These are phyloP conservation scores for Globisporangium sylvaticum DNA, from an alignment of 352 stramenopile species.

Conservation along the genomic window DNA sequence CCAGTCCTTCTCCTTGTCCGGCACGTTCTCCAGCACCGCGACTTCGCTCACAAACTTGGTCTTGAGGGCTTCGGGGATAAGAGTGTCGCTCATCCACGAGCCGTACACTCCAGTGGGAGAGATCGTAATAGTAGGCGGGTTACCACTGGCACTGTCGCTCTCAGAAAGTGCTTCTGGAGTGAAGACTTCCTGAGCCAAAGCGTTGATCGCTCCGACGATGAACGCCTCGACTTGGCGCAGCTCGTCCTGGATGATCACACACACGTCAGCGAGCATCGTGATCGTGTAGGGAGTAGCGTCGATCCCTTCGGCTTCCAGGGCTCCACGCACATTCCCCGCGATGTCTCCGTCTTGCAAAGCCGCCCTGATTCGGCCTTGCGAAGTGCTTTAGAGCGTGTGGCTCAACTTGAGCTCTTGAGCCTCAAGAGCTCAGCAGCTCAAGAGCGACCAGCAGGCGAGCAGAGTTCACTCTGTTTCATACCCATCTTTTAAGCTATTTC, in stretches of 20 bases:
- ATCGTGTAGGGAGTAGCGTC: neutral
- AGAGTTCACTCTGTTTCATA: no score
- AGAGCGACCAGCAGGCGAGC: no score
- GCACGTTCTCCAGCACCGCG: constrained; percentile 27
- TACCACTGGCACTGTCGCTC: neutral
- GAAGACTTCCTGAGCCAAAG: neutral
- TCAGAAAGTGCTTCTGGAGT: neutral
- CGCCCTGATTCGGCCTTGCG: no score
- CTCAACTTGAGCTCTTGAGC: no score
- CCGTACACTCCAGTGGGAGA: neutral
- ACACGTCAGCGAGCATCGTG: neutral
- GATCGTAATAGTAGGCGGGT: neutral
- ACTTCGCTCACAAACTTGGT: constrained; percentile 27
- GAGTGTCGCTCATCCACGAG: constrained; percentile 28
- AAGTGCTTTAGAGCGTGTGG: no score
- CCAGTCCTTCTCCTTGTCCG: constrained; percentile 47
- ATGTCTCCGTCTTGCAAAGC: neutral
- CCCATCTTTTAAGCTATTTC: no score
- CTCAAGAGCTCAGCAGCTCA: no score
- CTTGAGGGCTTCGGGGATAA: constrained; percentile 23
- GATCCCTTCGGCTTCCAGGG: neutral
- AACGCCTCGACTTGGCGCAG: neutral
- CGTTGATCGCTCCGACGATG: neutral
- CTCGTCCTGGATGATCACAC: neutral
- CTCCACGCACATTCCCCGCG: neutral